A percentile compares a stretch with the other conserved stretches of the same genome.
phyloP scores from a whole-genome alignment of 345 rosid species.

The Excoecaria cochinchinensis region DNA sequence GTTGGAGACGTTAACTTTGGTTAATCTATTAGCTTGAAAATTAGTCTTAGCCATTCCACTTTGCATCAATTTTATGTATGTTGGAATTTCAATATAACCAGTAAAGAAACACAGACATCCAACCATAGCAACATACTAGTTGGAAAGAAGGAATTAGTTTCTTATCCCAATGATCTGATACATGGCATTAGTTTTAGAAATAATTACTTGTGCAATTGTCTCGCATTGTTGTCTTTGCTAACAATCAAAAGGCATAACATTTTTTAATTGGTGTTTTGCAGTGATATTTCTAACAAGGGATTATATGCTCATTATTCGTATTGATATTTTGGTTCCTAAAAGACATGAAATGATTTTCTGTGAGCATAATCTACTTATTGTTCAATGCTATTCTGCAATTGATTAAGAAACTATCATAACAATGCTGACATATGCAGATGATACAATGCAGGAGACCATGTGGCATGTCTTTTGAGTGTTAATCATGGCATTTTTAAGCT shows the following conservation, averaged over 20 bases:
- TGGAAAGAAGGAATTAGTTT: background rate
- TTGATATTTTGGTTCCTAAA: background rate
- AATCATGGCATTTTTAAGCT: slow-evolving; percentile 19
- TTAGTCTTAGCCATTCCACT: background rate
- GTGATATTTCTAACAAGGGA: background rate
- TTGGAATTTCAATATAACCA: background rate
- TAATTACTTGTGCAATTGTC: background rate
- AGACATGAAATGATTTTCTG: background rate
- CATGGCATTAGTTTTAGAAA: background rate
- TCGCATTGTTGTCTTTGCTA: background rate
- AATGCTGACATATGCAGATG: background rate
- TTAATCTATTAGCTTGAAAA: background rate
- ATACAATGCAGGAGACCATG: background rate
- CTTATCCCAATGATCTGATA: background rate
- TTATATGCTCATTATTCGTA: background rate
- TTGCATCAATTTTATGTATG: background rate
- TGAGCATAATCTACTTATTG: background rate
- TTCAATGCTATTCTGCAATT: background rate
- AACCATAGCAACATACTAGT: background rate
- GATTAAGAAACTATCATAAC: background rate
- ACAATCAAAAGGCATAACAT: background rate
- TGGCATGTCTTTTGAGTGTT: background rate
- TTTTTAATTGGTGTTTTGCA: background rate
- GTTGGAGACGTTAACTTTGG: background rate
- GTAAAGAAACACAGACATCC: background rate